A percentile compares a stretch with the other conserved stretches of the same genome.
Evolutionary conservation across 2,329 filamentous ascomycete species (phyloP).

Genomic region (Neofusicoccum laricinum): DNA sequence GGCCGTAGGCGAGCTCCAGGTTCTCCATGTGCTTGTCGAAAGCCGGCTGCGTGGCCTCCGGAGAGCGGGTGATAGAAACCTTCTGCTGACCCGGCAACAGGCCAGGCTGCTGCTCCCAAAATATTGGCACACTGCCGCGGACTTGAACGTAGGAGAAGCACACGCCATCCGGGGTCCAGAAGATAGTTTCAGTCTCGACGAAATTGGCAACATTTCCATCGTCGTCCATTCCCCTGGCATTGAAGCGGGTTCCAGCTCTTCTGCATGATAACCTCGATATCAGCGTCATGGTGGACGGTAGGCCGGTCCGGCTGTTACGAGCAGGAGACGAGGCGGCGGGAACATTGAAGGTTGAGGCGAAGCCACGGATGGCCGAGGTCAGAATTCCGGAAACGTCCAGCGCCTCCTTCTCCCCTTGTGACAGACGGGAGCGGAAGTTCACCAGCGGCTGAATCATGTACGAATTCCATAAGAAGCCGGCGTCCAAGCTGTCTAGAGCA

Average conservation of each 20-base stretch:
- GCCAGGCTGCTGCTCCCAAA: slow-evolving; percentile 93
- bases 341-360: slow-evolving; percentile 82
- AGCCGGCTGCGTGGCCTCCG: slow-evolving; percentile 86
- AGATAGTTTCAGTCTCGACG: slow-evolving; percentile 94
- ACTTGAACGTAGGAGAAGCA: slow-evolving; percentile 94
- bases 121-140: slow-evolving; percentile 88
- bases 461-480: slow-evolving; percentile 94
- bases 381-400: slow-evolving; percentile 86
- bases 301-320: slow-evolving; percentile 61
- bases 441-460: slow-evolving; percentile 96
- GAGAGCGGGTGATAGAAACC: slow-evolving; percentile 82
- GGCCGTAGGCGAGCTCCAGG: slow-evolving; percentile 83
- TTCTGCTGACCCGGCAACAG: slow-evolving; percentile 91
- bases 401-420: slow-evolving; percentile 68
- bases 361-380: slow-evolving; percentile 91
- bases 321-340: slow-evolving; percentile 73
- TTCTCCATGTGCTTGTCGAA: slow-evolving; percentile 93
- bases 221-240: slow-evolving; percentile 95
- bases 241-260: slow-evolving; percentile 91
- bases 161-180: slow-evolving; percentile 74
- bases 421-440: slow-evolving; percentile 79
- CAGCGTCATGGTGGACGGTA: slow-evolving; percentile 80
- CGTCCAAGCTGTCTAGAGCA: slow-evolving; percentile 88
- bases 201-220: slow-evolving; percentile 98
- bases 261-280: slow-evolving; percentile 89